Base-by-base conservation (phyloP, 306 rosid genomes). In the Vigna trinervia region DNA sequence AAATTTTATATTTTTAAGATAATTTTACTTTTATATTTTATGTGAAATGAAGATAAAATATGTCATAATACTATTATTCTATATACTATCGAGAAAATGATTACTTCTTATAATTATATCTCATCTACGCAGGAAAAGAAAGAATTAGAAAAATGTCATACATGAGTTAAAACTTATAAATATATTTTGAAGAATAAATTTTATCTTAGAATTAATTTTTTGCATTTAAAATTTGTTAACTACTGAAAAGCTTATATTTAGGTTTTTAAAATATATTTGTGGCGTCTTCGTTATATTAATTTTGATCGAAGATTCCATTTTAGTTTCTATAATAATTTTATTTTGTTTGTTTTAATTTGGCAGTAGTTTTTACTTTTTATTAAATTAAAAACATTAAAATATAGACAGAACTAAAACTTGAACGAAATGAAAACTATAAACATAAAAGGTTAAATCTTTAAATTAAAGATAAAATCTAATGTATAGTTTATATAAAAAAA, bases 141-240 rank as follows among this genome's bases (percentile, higher is more conserved):
- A 30, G 4, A 30, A 30, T 30, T 30, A 30, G 2, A 30, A 30
- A 30, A 30, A 4, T 1, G 32, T 23, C 26, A 30, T 30, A 30
- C 32, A 30, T 32, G 36, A 32, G 43, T 13, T 28, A 9, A 53
- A 53, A 51, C 10, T 5, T 22, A 22, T 7, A 22, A 10, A 56
- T 56, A 56, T 22, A 54, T 56, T 53, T 51, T 53, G 23, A 56
- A 20, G 61, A 56, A 22, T 56, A 56, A 20, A 58, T 57, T 23
- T 57, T 10, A 22, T 56, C 2, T 19, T 54, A 8, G 13, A 56
- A 56, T 56, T 17, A 54, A 17, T 1, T 9, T 56, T 53, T 4
- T 22, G 1, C 22, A 20, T 22, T 56, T 22, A 53, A 20, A 3
- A 10, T 17, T 22, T 20, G 13, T 20, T 1, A 56, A 11, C 32